These are phyloP conservation scores for Aureoboletus auriporus DNA, from an alignment of 768 basidiomycete genomes.

Conservation along the genomic window DNA sequence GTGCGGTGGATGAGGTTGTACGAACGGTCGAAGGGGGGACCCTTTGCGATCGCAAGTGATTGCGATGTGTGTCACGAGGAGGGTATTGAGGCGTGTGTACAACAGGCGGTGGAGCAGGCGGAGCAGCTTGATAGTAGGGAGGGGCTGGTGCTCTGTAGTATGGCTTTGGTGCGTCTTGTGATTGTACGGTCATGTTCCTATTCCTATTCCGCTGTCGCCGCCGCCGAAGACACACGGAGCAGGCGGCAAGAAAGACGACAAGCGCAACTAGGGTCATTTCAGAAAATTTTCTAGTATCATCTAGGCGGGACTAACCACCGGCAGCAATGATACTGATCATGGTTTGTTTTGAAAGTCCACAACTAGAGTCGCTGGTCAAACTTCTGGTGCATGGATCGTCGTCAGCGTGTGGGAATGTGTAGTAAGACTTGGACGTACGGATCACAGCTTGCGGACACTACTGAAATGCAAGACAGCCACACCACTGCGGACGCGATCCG, in stretches of 20 bases:
- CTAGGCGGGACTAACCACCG: slow-evolving; percentile 9
- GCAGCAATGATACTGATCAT: not conserved
- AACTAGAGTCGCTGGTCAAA: not conserved
- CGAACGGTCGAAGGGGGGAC: not conserved
- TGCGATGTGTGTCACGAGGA: not conserved
- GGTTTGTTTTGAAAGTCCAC: not conserved
- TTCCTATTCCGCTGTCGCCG: slow-evolving; percentile 6
- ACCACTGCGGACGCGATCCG: not conserved
- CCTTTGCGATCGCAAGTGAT: not conserved
- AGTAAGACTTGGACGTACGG: slow-evolving; percentile 1
- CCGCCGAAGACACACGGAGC: not conserved
- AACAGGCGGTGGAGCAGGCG: slow-evolving; percentile 1
- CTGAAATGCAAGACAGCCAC: slow-evolving; percentile 6
- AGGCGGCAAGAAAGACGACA: not conserved
- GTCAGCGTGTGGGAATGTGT: not conserved
- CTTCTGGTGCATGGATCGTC: no score
- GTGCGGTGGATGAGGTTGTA: not conserved
- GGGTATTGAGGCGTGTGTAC: slow-evolving; percentile 5
- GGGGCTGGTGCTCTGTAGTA: not conserved
- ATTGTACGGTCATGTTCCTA: not conserved
- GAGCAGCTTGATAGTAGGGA: not conserved
- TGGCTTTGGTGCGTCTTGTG: slow-evolving; percentile 1
- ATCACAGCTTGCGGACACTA: slow-evolving; percentile 10
- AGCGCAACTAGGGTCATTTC: slow-evolving; percentile 1
- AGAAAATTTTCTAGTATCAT: not conserved